Evolutionary conservation across 2,329 filamentous ascomycete species (phyloP), one percentile per base, ranked within the genome.

Genomic region (Ramularia collo-cygni): DNA sequence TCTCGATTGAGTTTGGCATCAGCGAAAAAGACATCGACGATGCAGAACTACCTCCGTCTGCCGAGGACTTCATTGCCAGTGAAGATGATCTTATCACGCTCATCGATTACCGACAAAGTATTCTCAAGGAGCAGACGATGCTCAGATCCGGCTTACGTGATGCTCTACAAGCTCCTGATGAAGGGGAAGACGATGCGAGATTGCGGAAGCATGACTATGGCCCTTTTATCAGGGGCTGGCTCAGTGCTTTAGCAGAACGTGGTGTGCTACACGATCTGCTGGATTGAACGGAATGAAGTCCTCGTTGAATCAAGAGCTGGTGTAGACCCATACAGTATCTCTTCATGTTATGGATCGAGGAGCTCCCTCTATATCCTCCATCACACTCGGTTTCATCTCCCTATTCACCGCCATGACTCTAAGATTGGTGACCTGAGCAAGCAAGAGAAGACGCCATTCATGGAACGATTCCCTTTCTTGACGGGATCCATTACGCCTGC

Each of bases 231-330:
- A 77, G 84, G 51, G 68, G 64, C 27, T 90, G 85, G 79, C 62
- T 89, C 31, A 72, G 74, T 48, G 76, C 75, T 46, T 69, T 93
- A 42, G 82, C 82, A 1, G 76, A 79, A 43, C 80, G 81, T 52
- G 78, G 76, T 1, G 64, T 76, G 2, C 60, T 92, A 40, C 58
- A 58, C 35, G 40, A 46, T n/a, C 31, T 60, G 30, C 13, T 58
- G n/a, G 51, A 51, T 5, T 24, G 21, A 24, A 24, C 21, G 21
- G 10, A 24, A 24, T 10, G 21, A 10, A 24, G 6, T 6, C 21
- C 21, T 6, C 21, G 6, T 6, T 24, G 6, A 24, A 6, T 6
- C 21, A 24, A n/a, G n/a, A n/a, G n/a, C n/a, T n/a, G n/a, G n/a
- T n/a, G n/a, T n/a, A n/a, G n/a, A n/a, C n/a, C n/a, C n/a, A n/a